Base-by-base conservation (phyloP, 2,329 filamentous ascomycete species). In the Arachnopeziza araneosa region DNA sequence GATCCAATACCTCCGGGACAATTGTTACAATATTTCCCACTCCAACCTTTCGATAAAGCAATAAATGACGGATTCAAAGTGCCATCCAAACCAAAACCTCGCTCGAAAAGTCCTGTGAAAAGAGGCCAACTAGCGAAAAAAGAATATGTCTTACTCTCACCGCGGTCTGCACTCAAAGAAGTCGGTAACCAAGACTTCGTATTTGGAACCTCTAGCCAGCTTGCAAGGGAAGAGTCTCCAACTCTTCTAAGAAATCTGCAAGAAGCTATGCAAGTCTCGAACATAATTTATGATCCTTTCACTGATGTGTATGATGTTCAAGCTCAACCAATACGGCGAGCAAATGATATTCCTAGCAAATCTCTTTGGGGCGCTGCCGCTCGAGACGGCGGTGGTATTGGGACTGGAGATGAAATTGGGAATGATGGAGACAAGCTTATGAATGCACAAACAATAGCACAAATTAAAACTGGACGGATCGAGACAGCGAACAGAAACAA, bases 131-230 rank as follows among this genome's bases (percentile, higher is more conserved):
- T 75, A 64, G 76, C 71, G 62, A 78, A 76, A 57, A 69, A 70
- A 50, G 77, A 78, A 22, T 76, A 78, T 50, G 72, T 82, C 21
- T 72, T 96, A 1, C 76, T 90, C 12, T 90, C 89, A 0, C 91
- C 91, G 0, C 78, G 77, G 54, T 82, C 87, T 24, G 91, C 90
- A 1, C 74, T 87, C 51, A 82, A 82, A 56, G 81, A 88, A 65
- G 82, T 89, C 17, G 79, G 83, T 2, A 78, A 82, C 1, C 91
- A 95, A 71, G 85, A 92, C 61, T 90, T 93, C 69, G 75, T 96
- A 0, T 96, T 96, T 74, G 91, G 91, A 1, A 95, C 91, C 0
- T 93, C 89, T 1, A 96, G 91, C 71, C 91, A 96, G 71, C 76
- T 96, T 24, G 88, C 87, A 17, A 77, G 81, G 58, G 89, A 91